Conservation (phyloP, 1,284 basidiomycete species). For the Ceratobasidium sp. region DNA sequence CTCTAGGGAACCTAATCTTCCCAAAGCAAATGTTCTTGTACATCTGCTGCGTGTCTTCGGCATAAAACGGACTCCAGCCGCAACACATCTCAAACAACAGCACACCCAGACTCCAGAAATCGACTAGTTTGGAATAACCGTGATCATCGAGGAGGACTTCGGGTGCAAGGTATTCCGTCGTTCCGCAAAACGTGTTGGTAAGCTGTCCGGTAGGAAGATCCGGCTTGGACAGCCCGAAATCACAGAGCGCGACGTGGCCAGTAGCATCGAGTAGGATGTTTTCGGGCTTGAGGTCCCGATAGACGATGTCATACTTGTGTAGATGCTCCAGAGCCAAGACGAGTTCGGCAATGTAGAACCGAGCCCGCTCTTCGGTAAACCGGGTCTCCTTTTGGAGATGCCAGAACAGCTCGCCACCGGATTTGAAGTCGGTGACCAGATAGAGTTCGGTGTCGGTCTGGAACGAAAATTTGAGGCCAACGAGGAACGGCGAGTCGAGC, state of each 20-base stretch:
- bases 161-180: constrained; percentile 97
- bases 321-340: constrained; percentile 94
- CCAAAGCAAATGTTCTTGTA: constrained; percentile 99
- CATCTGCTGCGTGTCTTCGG: constrained; percentile 99
- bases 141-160: constrained; percentile 99
- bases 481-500: constrained; percentile 95
- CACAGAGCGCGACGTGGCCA: constrained; percentile 95
- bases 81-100: constrained; percentile 98
- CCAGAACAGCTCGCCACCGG: constrained; percentile 98
- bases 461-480: constrained; percentile 98
- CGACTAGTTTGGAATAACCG: constrained; percentile 98
- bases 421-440: constrained; percentile 99
- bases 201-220: constrained; percentile 94
- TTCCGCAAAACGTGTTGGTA: constrained; percentile 98
- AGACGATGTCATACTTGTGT: constrained; percentile 95
- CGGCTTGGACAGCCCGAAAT: constrained; percentile 97
- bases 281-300: constrained; percentile 93
- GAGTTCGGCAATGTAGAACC: constrained; percentile 96
- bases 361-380: constrained; percentile 91
- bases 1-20: constrained; percentile 98
- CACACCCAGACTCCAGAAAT: constrained; percentile 98
- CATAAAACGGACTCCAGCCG: constrained; percentile 99
- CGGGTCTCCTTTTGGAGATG: constrained; percentile 95
- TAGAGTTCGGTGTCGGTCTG: constrained; percentile 97
- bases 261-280: constrained; percentile 98